Evolutionary conservation across 768 basidiomycete genomes (phyloP), one percentile per base, ranked within the genome.

Genomic region (Chalciporus piperatus): DNA sequence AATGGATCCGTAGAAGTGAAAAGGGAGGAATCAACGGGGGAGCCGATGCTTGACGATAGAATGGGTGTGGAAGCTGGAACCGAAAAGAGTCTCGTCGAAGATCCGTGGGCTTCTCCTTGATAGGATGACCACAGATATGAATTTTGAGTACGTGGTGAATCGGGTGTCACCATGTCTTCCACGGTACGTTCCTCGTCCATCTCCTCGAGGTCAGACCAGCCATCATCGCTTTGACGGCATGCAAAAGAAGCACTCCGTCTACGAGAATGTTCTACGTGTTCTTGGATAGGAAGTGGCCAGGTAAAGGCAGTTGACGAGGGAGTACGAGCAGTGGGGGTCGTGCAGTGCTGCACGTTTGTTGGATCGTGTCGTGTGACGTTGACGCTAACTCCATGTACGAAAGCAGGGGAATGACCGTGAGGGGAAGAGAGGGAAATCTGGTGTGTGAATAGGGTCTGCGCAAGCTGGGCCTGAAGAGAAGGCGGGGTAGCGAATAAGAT

Each of bases 1-100:
- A 78, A 78, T n/a, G 77, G 78, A 55, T 79, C 78, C 11, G 77
- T 74, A 45, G 75, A 72, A 1, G 74, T 64, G 59, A 78, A 78
- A 28, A 65, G 56, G 32, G 74, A 73, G 47, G 69, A 32, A 22
- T 68, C 68, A 32, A 60, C 46, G 47, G 70, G 59, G 38, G 61
- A 52, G 50, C 14, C 51, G 42, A 49, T 50, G 51, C 42, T 48
- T 9, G 63, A 52, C 6, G 50, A 23, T 1, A 56, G 47, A 17
- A 56, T 50, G 28, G 63, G 45, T 13, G 50, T 53, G 8, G 58
- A 43, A 10, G 55, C 30, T 38, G 70, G 46, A 13, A 66, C 46
- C n/a, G 64, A 49, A n/a, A 66, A 57, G 33, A 65, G 60, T 38
- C 62, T 57, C 19, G 60, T 13, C 25, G 52, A 35, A 32, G 59